Evolutionary conservation across 495 filamentous ascomycete genomes (phyloP), one percentile per base, ranked within the genome.

Genomic region (Aspergillus mulundensis): DNA sequence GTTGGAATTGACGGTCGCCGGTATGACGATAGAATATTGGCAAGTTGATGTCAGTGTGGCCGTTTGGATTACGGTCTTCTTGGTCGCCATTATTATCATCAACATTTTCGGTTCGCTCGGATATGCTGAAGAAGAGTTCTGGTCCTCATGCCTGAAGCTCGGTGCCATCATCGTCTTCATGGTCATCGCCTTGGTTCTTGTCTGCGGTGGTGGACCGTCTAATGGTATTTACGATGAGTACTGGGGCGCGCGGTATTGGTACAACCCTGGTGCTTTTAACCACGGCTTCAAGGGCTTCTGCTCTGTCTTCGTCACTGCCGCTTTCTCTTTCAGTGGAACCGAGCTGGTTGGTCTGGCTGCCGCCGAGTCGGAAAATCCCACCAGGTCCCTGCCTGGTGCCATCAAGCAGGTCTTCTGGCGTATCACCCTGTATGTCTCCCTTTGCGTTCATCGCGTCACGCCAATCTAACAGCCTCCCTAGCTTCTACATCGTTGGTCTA

Each of bases 11-110:
- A 93, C 88, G 0, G 91, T 89, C 30, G 86, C 88, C 21, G 83
- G 87, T 52, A 68, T 94, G 7, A 85, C 92, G 3, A 82, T 96
- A n/a, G 73, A 86, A 44, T 89, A 79, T 57, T 96, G 91, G 91
- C 55, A 67, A 24, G 66, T 70, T 7, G 68, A 77, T 40, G 67
- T 86, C 20, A 86, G 80, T 51, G 69, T 77, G 45, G 81, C 66
- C 6, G 84, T 89, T 11, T 74, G 85, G 59, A 78, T 92, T 59
- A 83, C 89, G 55, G 75, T 90, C 18, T 91, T 90, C 60, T 61
- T 79, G 3, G 57, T 70, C 36, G 61, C 66, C 3, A 65, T 79
- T 5, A 58, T 62, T n/a, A 16, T 61, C 1, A 66, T 80, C 18
- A 75, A 80, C 46, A 32, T 75, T 15, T 80, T 79, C 43, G 87